Conservation (phyloP, 2,329 filamentous ascomycete genomes). For the Colletotrichum tanaceti region DNA sequence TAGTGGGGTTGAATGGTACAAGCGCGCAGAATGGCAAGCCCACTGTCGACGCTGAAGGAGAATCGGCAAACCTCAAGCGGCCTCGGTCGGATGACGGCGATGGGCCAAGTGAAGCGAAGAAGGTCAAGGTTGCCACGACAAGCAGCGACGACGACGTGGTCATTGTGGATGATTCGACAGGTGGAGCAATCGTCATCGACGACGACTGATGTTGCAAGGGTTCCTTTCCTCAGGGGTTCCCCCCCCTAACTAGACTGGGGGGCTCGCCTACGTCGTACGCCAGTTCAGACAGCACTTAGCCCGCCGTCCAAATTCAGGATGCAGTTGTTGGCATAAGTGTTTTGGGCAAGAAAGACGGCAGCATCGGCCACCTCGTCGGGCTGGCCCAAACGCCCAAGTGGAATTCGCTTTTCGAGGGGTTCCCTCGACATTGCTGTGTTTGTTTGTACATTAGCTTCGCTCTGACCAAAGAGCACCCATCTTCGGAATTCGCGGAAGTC, state of each 20-base stretch:
- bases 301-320: slow-evolving; percentile 88
- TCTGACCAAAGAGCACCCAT: slow-evolving; percentile 6
- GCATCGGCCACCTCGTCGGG: slow-evolving; percentile 83
- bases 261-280: background rate
- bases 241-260: slow-evolving; percentile 4
- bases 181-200: slow-evolving; percentile 75
- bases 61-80: slow-evolving; percentile 58
- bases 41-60: slow-evolving; percentile 50
- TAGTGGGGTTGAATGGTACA: slow-evolving; percentile 54
- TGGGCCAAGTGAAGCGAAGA: slow-evolving; percentile 57
- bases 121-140: slow-evolving; percentile 55
- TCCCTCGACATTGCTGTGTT: slow-evolving; percentile 44
- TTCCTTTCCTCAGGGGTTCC: slow-evolving; percentile 9
- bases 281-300: slow-evolving; percentile 71
- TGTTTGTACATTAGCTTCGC: slow-evolving; percentile 55
- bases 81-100: slow-evolving; percentile 56
- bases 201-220: slow-evolving; percentile 60
- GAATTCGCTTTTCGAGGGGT: slow-evolving; percentile 45
- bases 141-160: slow-evolving; percentile 59
- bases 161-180: slow-evolving; percentile 50
- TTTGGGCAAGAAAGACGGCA: slow-evolving; percentile 79
- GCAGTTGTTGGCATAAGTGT: slow-evolving; percentile 88
- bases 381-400: slow-evolving; percentile 70
- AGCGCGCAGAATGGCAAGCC: slow-evolving; percentile 56
- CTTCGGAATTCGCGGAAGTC: slow-evolving; percentile 11